These are phyloP conservation scores for Cadophora sp. DNA, from an alignment of 2,329 filamentous ascomycete species.

Conservation along the genomic window DNA sequence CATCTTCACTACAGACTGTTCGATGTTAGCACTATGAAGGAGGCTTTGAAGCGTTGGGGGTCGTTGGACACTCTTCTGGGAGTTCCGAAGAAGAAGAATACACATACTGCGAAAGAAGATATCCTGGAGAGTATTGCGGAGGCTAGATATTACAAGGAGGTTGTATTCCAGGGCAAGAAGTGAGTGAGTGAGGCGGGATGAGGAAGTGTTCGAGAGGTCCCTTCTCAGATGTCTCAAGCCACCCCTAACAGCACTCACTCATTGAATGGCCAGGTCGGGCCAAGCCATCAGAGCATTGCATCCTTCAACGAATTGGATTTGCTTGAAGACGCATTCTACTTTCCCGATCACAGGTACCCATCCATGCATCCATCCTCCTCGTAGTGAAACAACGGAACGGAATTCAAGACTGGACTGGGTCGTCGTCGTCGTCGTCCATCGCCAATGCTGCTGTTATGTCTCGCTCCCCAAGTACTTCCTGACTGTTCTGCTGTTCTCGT, in stretches of 20 bases:
- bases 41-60: constrained; percentile 85
- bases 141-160: constrained; percentile 80
- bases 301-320: not conserved
- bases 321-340: not conserved
- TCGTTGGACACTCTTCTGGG: constrained; percentile 62
- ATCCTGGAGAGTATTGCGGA: constrained; percentile 96
- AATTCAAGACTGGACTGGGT: not conserved
- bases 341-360: not conserved
- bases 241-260: not conserved
- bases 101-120: constrained; percentile 86
- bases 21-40: constrained; percentile 92
- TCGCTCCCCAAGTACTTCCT: not conserved
- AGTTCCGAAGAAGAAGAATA: constrained; percentile 74
- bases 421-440: no score
- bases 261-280: not conserved
- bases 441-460: no score
- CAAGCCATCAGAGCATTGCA: not conserved
- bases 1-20: constrained; percentile 90
- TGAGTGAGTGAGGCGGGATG: no score
- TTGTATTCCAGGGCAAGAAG: constrained; percentile 60
- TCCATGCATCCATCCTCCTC: not conserved
- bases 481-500: no score
- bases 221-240: not conserved
- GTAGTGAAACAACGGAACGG: not conserved
- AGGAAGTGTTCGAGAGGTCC: no score